Evolutionary conservation across 345 rosid species (phyloP).

Genomic region (Corchorus capsularis): DNA sequence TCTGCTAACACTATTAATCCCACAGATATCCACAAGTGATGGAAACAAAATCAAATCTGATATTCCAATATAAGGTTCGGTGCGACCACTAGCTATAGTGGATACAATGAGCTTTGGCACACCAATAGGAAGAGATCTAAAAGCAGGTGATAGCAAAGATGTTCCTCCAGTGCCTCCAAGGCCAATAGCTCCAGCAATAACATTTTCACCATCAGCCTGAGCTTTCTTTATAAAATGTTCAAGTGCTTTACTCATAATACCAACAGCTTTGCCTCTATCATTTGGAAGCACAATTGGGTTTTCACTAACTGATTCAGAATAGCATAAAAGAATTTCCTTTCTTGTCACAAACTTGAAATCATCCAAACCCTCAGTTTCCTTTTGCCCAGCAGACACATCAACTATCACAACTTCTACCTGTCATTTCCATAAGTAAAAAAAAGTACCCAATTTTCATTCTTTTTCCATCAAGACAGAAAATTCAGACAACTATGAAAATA

Average conservation of each 20-base stretch:
- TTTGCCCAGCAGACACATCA: slow-evolving; percentile 67
- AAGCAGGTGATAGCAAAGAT: slow-evolving; percentile 70
- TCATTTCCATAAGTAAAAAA: slow-evolving; percentile 6
- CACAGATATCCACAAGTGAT: slow-evolving; percentile 87
- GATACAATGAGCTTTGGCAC: slow-evolving; percentile 84
- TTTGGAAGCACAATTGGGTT: slow-evolving; percentile 39
- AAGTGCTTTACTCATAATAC: slow-evolving; percentile 70
- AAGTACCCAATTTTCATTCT: background rate
- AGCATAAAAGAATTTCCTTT: slow-evolving; percentile 55
- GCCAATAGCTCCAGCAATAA: slow-evolving; percentile 70
- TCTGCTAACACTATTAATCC: slow-evolving; percentile 85
- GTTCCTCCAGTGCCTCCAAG: slow-evolving; percentile 95
- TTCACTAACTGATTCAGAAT: slow-evolving; percentile 29
- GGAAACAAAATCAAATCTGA: slow-evolving; percentile 82
- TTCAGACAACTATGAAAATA: background rate
- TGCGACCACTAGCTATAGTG: slow-evolving; percentile 88
- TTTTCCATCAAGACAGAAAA: background rate
- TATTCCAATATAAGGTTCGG: slow-evolving; percentile 77
- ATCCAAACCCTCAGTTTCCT: slow-evolving; percentile 33
- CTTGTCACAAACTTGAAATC: slow-evolving; percentile 56
- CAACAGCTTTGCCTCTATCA: slow-evolving; percentile 78
- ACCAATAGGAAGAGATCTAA: slow-evolving; percentile 72
- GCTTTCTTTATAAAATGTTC: slow-evolving; percentile 48
- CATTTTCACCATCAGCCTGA: slow-evolving; percentile 35
- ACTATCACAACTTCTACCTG: slow-evolving; percentile 72